Base-by-base conservation (phyloP, 169 alveolate species). In the Cryptosporidium ubiquitum region DNA sequence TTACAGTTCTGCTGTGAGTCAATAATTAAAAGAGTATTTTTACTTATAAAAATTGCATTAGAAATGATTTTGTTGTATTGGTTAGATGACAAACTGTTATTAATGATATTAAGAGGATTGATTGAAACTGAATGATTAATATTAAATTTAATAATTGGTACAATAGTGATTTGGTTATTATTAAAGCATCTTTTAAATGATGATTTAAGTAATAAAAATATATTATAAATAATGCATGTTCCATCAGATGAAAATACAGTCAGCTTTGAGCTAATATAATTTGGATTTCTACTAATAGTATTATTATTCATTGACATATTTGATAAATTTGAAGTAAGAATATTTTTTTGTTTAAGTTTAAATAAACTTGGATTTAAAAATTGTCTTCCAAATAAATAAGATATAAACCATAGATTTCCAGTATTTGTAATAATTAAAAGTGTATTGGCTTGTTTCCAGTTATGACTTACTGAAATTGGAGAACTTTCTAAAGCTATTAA, bases 241-340 rank as follows among this genome's bases (percentile, higher is more conserved):
- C 89, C 89, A 42, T 79, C 89, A 39, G 75, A 37, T 5, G 89
- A 79, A 3, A 79, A 12, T 23, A 49, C 69, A 7, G 89, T 79
- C 9, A 79, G 40, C 40, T 64, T 79, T n/a, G 89, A 79, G 26
- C 16, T 29, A n/a, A 79, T 26, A n/a, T 18, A 29, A n/a, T 37
- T 35, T 4, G 71, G 51, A 20, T 55, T 55, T 55, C 66, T 55
- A 16, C 12, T 16, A 31, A 70, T 44, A 23, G 5, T 51, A 33
- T 52, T 14, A 47, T 18, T 37, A 35, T 5, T 3, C 18, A 12
- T 31, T 16, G 26, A 3, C 10, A 40, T 31, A 9, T 35, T 37
- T 3, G 57, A 29, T 14, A 60, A 39, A 23, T 64, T 29, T 20
- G 79, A 61, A 29, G 35, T 39, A 23, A 79, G 47, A 5, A 79